Percentiles rank a stretch among this genome's conserved stretches.
Evolutionary conservation across 352 stramenopile genomes (phyloP).

Genomic region (Albugo laibachii): DNA sequence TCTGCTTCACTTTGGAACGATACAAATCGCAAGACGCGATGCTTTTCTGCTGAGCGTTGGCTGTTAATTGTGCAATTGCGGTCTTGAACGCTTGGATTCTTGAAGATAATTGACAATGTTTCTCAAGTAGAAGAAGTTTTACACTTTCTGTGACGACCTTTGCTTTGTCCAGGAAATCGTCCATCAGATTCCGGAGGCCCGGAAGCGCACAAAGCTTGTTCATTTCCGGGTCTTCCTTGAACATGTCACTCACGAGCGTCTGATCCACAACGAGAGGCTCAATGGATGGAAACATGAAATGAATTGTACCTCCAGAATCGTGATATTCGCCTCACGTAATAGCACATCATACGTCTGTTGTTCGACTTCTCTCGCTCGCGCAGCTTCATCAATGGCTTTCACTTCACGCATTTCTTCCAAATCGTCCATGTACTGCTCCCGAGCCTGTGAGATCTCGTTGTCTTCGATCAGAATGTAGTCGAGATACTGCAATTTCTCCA

Average conservation of each 20-base stretch:
- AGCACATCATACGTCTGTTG: slow-evolving; percentile 61
- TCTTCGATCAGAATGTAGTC: slow-evolving; percentile 83
- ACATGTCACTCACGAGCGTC: slow-evolving; percentile 83
- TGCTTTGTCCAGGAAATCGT: slow-evolving; percentile 78
- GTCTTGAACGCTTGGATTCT: slow-evolving; percentile 35
- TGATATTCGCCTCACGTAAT: slow-evolving; percentile 73
- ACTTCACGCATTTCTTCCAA: slow-evolving; percentile 67
- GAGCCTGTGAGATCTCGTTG: slow-evolving; percentile 48
- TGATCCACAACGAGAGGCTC: slow-evolving; percentile 12
- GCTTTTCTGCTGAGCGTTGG: slow-evolving; percentile 46
- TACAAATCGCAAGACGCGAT: slow-evolving; percentile 69
- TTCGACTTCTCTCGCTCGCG: slow-evolving; percentile 45
- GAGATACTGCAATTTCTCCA: slow-evolving; percentile 85
- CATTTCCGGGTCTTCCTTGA: slow-evolving; percentile 83
- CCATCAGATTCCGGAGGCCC: slow-evolving; percentile 74
- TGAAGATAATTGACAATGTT: slow-evolving; percentile 24
- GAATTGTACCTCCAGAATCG: slow-evolving; percentile 44
- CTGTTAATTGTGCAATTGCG: slow-evolving; percentile 43
- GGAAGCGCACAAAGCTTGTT: slow-evolving; percentile 81
- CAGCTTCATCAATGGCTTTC: slow-evolving; percentile 70
- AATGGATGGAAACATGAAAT: slow-evolving; percentile 1
- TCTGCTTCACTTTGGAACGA: slow-evolving; percentile 43
- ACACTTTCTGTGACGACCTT: slow-evolving; percentile 68
- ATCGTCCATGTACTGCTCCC: slow-evolving; percentile 83
- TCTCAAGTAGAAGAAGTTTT: slow-evolving; percentile 58